Conservation (phyloP, 116 monocot genomes). For the Cymodocea nodosa region DNA sequence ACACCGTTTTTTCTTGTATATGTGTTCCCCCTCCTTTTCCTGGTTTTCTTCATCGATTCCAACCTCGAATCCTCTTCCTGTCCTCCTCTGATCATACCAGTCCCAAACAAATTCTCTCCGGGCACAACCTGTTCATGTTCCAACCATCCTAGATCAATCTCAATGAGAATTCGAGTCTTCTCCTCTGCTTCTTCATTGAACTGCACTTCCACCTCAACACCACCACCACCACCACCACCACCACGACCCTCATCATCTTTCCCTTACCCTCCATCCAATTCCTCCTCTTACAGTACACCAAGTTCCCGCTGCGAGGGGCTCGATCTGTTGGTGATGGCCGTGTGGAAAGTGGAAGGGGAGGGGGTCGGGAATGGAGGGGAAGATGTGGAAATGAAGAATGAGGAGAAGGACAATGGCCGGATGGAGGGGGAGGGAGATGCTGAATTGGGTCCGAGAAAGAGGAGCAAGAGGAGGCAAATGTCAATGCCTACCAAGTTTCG, state of each 20-base stretch:
- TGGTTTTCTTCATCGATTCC: too few species aligned
- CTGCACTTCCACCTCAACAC: not conserved
- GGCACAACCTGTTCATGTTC: too few species aligned
- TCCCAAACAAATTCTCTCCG: not conserved
- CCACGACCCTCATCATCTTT: not conserved
- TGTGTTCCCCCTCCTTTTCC: too few species aligned
- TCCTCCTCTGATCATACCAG: not conserved
- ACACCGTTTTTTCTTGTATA: too few species aligned
- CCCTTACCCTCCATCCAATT: not conserved
- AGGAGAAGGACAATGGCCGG: not conserved
- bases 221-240: too few species aligned
- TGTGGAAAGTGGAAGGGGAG: not conserved
- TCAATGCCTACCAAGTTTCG: conserved; percentile 15
- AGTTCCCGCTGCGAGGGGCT: conserved; percentile 6
- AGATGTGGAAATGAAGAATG: not conserved
- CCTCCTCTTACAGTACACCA: not conserved
- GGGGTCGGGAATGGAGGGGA: not conserved
- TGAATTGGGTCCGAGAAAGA: not conserved
- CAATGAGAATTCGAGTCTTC: not conserved
- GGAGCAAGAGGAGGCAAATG: not conserved
- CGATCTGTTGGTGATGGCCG: conserved; percentile 8
- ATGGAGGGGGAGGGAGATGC: not conserved
- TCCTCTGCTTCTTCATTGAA: not conserved
- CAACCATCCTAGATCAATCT: too few species aligned
- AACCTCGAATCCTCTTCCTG: too few species aligned